Evolutionary conservation across 352 stramenopile genomes (phyloP).

Genomic region (Pythium myriotylum): DNA sequence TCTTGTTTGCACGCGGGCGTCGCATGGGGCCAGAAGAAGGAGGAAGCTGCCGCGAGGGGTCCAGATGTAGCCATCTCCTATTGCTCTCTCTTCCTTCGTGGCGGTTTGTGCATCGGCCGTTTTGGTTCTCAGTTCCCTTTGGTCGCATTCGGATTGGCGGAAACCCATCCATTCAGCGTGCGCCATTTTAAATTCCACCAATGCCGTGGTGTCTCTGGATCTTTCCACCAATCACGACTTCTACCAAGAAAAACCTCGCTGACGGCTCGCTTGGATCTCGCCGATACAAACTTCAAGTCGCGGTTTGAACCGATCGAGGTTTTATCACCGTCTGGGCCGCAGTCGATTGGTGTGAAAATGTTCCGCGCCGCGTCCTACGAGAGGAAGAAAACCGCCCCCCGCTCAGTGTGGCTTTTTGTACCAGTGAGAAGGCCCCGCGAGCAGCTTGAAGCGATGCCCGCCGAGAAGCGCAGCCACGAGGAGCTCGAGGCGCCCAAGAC

Average conservation of each 20-base stretch:
- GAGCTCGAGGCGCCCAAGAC: conserved; percentile 22
- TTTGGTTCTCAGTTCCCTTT: no score
- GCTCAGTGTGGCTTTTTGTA: conserved; percentile 25
- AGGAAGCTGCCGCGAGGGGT: background rate
- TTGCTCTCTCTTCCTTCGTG: background rate
- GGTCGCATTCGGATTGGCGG: conserved; percentile 15
- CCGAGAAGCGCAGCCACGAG: conserved; percentile 25
- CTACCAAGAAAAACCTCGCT: background rate
- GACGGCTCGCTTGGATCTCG: no score
- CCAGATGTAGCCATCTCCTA: conserved; percentile 3
- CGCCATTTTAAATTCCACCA: conserved; percentile 50
- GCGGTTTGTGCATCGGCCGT: no score
- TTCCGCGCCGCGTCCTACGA: conserved; percentile 44
- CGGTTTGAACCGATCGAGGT: conserved; percentile 24
- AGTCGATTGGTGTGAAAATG: conserved; percentile 58
- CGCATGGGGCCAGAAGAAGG: no score
- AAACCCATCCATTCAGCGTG: conserved; percentile 26
- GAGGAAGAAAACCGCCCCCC: conserved; percentile 63
- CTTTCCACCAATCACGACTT: conserved; percentile 43
- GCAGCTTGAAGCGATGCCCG: conserved; percentile 14
- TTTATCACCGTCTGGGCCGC: conserved; percentile 1
- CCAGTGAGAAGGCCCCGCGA: conserved; percentile 25
- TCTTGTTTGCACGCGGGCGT: no score
- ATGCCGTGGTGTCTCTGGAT: conserved; percentile 16
- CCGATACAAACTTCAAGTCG: conserved; percentile 2